A percentile compares a stretch with the other conserved stretches of the same genome.
These are phyloP conservation scores for Achaetomiella virescens DNA, from an alignment of 495 filamentous ascomycete genomes.

Conservation along the genomic window DNA sequence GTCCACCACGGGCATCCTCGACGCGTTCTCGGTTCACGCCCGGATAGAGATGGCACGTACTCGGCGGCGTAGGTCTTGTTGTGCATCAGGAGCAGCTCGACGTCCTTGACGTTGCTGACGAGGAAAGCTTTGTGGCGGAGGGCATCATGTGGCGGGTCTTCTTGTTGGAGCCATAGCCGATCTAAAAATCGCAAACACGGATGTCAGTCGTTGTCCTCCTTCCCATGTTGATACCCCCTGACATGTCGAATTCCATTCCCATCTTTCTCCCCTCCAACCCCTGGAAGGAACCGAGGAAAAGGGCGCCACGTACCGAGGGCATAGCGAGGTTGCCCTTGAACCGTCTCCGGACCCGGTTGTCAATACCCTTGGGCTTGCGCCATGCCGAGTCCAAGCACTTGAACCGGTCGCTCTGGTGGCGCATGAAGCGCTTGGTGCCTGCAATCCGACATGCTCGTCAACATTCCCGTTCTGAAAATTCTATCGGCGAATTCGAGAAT, in stretches of 20 bases:
- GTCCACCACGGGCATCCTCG: background rate
- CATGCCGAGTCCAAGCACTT: slow-evolving; percentile 79
- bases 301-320: slow-evolving; percentile 76
- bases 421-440: slow-evolving; percentile 87
- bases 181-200: slow-evolving; percentile 46
- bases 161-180: slow-evolving; percentile 96
- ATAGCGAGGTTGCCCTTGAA: slow-evolving; percentile 94
- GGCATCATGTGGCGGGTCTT: slow-evolving; percentile 99
- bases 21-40: background rate
- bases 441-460: slow-evolving; percentile 24
- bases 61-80: slow-evolving; percentile 97
- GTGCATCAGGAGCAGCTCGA: slow-evolving; percentile 99
- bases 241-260: background rate
- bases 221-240: slow-evolving; percentile 5
- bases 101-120: slow-evolving; percentile 89
- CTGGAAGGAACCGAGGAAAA: background rate
- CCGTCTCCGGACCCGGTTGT: slow-evolving; percentile 72
- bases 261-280: no score
- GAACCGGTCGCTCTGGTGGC: slow-evolving; percentile 95
- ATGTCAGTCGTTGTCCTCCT: slow-evolving; percentile 14
- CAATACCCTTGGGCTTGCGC: slow-evolving; percentile 99
- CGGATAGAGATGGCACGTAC: slow-evolving; percentile 51
- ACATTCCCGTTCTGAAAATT: slow-evolving; percentile 11
- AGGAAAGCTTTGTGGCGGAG: slow-evolving; percentile 99
- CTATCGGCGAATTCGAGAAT: background rate